Evolutionary conservation across 768 basidiomycete genomes (phyloP).

Genomic region (Hypholoma fasciculare): DNA sequence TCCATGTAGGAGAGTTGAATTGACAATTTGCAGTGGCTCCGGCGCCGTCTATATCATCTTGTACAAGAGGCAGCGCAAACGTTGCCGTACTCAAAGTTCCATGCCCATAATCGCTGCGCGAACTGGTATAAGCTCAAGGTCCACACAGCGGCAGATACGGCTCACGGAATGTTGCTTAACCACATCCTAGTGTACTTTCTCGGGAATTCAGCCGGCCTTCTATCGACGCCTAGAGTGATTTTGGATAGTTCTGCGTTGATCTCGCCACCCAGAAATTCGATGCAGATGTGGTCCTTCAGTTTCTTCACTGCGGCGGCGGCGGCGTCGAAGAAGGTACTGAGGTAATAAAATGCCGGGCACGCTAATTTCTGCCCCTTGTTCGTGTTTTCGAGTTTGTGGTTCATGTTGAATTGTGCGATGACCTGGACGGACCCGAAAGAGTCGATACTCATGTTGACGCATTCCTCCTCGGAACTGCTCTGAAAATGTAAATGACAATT

Average conservation of each 20-base stretch:
- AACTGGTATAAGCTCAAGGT: not conserved
- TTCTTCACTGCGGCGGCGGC: conserved; percentile 22
- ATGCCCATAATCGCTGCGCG: conserved; percentile 29
- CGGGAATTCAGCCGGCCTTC: conserved; percentile 26
- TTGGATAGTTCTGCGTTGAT: conserved; percentile 29
- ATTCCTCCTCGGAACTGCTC: not conserved
- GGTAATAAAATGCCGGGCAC: conserved; percentile 23
- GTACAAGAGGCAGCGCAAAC: conserved; percentile 26
- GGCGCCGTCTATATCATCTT: conserved; percentile 18
- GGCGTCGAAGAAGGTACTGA: conserved; percentile 26
- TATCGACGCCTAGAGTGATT: conserved; percentile 24
- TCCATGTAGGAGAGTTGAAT: conserved; percentile 27
- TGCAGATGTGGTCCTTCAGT: conserved; percentile 20
- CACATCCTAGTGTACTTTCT: conserved; percentile 31
- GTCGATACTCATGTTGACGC: not conserved
- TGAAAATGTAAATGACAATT: not conserved
- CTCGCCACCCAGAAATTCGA: conserved; percentile 29
- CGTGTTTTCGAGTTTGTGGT: not conserved
- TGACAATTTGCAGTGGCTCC: conserved; percentile 28
- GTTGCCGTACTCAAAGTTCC: conserved; percentile 27
- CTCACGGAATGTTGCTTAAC: conserved; percentile 34
- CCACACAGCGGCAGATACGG: not conserved
- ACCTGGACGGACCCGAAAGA: not conserved
- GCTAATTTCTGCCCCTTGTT: conserved; percentile 7
- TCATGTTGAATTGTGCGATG: not conserved